Percentiles rank a stretch among this genome's conserved stretches.
These are phyloP conservation scores for Dothiorella sarmentorum DNA, from an alignment of 2,329 filamentous ascomycete genomes.

Conservation along the genomic window DNA sequence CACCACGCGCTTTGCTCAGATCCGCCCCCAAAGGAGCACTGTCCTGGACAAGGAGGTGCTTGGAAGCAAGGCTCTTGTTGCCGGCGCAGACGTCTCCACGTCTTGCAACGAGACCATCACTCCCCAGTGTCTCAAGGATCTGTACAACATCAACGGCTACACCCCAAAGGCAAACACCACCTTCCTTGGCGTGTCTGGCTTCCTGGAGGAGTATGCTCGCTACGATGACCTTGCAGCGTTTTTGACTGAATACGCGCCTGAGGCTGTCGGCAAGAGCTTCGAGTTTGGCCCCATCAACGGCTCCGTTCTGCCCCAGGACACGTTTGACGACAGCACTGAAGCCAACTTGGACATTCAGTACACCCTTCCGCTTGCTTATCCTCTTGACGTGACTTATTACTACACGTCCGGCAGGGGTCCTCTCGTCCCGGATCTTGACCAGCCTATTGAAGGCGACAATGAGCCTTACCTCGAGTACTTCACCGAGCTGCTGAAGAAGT, in stretches of 20 bases:
- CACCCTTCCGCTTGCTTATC: conserved; percentile 44
- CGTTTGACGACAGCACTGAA: conserved; percentile 42
- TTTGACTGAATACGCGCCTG: conserved; percentile 37
- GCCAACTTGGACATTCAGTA: conserved; percentile 52
- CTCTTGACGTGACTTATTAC: conserved; percentile 46
- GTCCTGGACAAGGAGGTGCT: conserved; percentile 26
- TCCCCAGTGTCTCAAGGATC: conserved; percentile 45
- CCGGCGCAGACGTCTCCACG: background rate
- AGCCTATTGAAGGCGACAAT: conserved; percentile 41
- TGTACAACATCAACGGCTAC: conserved; percentile 47
- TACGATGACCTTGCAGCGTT: conserved; percentile 46
- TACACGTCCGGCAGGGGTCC: conserved; percentile 46
- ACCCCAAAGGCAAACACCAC: conserved; percentile 32
- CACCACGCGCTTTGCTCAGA: conserved; percentile 59
- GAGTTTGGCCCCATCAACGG: conserved; percentile 42
- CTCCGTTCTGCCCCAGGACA: conserved; percentile 33
- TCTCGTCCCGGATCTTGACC: conserved; percentile 48
- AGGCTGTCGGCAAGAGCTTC: conserved; percentile 44
- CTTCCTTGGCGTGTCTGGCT: conserved; percentile 46
- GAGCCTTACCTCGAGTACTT: conserved; percentile 47
- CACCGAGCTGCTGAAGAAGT: conserved; percentile 32
- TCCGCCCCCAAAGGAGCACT: conserved; percentile 41
- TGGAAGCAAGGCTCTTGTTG: conserved; percentile 21
- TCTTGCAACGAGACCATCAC: conserved; percentile 45
- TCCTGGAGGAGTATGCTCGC: conserved; percentile 48